A percentile compares a stretch with the other conserved stretches of the same genome.
phyloP scores from a whole-genome alignment of 169 alveolate species.

The Eimeria brunetti region DNA sequence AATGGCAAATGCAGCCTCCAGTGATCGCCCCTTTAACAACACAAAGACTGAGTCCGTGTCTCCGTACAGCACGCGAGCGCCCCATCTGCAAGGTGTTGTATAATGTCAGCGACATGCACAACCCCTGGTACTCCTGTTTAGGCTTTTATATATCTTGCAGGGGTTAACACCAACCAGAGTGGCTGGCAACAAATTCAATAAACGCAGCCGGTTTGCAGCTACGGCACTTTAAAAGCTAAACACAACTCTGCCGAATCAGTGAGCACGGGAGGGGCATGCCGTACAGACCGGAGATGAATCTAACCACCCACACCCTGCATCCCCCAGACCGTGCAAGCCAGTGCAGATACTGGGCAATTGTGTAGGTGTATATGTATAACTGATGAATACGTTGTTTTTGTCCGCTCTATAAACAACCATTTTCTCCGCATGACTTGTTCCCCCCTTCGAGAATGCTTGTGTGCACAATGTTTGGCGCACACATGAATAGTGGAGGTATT shows the following conservation, averaged over 20 bases:
- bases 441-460: background rate
- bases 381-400: too few species aligned
- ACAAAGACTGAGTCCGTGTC: slow-evolving; percentile 99
- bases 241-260: background rate
- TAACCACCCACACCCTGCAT: background rate
- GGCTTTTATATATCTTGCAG: background rate
- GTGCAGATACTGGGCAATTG: background rate
- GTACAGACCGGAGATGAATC: background rate
- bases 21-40: slow-evolving; percentile 75
- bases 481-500: too few species aligned
- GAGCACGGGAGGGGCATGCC: background rate
- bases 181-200: background rate
- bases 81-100: slow-evolving; percentile 76
- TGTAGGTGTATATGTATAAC: background rate
- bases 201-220: background rate
- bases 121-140: background rate
- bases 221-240: background rate
- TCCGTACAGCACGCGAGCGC: slow-evolving; percentile 96
- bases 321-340: background rate
- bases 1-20: slow-evolving; percentile 80
- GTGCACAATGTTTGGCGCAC: background rate
- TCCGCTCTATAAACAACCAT: background rate
- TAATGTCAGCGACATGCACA: background rate
- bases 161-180: background rate
- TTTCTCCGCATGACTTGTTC: background rate